phyloP scores from a whole-genome alignment of 2,329 filamentous ascomycete genomes.

The Stromatinia cepivora region DNA sequence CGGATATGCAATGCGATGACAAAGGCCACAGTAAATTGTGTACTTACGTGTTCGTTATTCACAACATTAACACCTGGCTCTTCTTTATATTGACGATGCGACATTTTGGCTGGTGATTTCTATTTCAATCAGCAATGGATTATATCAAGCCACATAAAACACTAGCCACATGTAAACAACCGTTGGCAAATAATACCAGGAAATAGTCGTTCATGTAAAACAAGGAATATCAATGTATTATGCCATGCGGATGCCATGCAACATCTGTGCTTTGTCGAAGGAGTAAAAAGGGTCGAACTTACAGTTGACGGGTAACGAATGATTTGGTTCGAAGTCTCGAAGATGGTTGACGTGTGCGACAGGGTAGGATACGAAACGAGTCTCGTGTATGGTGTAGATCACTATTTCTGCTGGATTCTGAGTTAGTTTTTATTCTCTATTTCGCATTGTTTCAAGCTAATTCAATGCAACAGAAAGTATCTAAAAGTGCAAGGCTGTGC shows the following conservation, averaged over 20 bases:
- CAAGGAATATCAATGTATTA: slow-evolving; percentile 29
- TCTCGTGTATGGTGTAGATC: slow-evolving; percentile 26
- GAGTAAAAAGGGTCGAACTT: slow-evolving; percentile 30
- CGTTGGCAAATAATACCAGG: slow-evolving; percentile 8
- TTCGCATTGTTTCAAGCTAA: slow-evolving; percentile 24
- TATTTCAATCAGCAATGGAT: slow-evolving; percentile 31
- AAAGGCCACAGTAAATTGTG: slow-evolving; percentile 28
- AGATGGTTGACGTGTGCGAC: slow-evolving; percentile 23
- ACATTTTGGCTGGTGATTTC: slow-evolving; percentile 32
- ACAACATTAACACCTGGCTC: slow-evolving; percentile 42
- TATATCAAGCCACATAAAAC: slow-evolving; percentile 26
- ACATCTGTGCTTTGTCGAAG: slow-evolving; percentile 34
- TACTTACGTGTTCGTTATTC: slow-evolving; percentile 49
- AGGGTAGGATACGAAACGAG: slow-evolving; percentile 33
- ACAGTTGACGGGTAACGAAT: slow-evolving; percentile 23
- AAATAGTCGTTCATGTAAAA: slow-evolving; percentile 24
- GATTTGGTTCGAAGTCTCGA: slow-evolving; percentile 1
- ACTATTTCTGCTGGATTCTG: slow-evolving; percentile 28
- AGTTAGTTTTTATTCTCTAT: slow-evolving; percentile 29
- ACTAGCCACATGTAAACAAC: slow-evolving; percentile 20
- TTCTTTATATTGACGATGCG: slow-evolving; percentile 48
- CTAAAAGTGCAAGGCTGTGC: slow-evolving; percentile 27
- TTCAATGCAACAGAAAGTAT: slow-evolving; percentile 32
- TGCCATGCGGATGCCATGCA: slow-evolving; percentile 32
- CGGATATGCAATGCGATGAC: slow-evolving; percentile 1